Percentiles rank a stretch among this genome's conserved stretches.
Conservation (phyloP, 208 protist species). For the Tritrichomonas musculus region DNA sequence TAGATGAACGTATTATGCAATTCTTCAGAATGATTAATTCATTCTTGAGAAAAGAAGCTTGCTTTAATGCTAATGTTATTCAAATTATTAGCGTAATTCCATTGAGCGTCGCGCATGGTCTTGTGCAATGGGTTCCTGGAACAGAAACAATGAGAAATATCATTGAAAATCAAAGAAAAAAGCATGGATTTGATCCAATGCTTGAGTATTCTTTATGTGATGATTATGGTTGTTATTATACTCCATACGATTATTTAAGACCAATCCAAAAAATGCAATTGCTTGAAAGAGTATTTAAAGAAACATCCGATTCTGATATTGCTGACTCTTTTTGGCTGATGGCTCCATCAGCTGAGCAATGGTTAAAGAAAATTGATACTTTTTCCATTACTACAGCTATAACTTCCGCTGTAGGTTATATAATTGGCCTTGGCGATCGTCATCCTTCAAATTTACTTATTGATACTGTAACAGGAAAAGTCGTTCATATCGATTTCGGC, state of each 20-base stretch:
- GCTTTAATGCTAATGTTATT: background rate
- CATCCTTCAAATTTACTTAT: constrained; percentile 13
- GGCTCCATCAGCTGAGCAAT: background rate
- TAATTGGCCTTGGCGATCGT: constrained; percentile 31
- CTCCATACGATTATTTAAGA: background rate
- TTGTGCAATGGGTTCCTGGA: constrained; percentile 32
- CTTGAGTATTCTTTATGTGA: background rate
- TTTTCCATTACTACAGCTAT: background rate
- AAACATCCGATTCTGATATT: background rate
- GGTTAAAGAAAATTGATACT: background rate
- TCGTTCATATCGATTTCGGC: constrained; percentile 32
- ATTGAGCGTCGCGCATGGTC: background rate
- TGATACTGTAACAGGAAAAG: constrained; percentile 1
- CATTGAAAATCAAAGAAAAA: background rate
- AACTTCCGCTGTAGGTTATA: background rate
- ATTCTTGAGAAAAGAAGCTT: background rate
- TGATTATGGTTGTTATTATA: background rate
- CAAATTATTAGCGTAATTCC: constrained; percentile 16
- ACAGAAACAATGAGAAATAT: background rate
- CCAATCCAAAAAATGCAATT: constrained; percentile 3
- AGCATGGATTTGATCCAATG: background rate
- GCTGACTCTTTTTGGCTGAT: background rate
- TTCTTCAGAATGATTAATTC: constrained; percentile 18
- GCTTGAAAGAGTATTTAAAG: background rate
- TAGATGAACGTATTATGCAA: constrained; percentile 37